Evolutionary conservation across 164 flowering plant genomes (phyloP).

Genomic region (Kingdonia uniflora): DNA sequence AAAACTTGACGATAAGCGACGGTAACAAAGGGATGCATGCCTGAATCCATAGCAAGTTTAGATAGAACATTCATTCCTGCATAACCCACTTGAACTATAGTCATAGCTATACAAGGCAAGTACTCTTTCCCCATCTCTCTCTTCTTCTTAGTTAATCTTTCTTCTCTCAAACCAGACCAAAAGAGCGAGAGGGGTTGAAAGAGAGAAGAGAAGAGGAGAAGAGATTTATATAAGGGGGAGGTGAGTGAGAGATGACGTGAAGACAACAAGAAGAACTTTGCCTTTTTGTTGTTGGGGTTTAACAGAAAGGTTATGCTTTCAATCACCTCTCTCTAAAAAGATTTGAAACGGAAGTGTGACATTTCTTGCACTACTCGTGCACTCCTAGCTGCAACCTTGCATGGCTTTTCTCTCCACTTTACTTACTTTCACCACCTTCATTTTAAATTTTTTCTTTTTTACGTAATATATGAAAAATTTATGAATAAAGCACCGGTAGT

Average conservation of each 20-base stretch:
- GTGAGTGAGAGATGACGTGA: background rate
- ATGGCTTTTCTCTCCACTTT: no score
- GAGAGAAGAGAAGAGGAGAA: background rate
- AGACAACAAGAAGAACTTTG: background rate
- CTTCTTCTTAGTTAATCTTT: background rate
- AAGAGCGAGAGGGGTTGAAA: slow-evolving; percentile 2
- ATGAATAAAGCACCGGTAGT: no score
- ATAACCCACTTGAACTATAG: slow-evolving; percentile 43
- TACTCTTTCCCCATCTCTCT: slow-evolving; percentile 17
- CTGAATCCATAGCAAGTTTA: slow-evolving; percentile 60
- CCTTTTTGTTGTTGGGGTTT: no score
- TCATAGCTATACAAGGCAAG: slow-evolving; percentile 53
- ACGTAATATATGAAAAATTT: no score
- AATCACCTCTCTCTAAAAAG: no score
- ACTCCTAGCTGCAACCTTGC: no score
- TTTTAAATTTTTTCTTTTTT: no score
- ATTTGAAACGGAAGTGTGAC: no score
- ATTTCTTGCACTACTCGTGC: no score
- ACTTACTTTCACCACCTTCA: no score
- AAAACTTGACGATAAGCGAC: slow-evolving; percentile 62
- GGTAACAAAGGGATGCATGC: slow-evolving; percentile 63
- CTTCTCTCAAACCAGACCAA: background rate
- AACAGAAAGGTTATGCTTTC: no score
- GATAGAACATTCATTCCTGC: slow-evolving; percentile 56
- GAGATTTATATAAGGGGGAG: slow-evolving; percentile 1